These are phyloP conservation scores for Arthroderma sp. DNA, from an alignment of 2,329 filamentous ascomycete genomes.

Conservation along the genomic window DNA sequence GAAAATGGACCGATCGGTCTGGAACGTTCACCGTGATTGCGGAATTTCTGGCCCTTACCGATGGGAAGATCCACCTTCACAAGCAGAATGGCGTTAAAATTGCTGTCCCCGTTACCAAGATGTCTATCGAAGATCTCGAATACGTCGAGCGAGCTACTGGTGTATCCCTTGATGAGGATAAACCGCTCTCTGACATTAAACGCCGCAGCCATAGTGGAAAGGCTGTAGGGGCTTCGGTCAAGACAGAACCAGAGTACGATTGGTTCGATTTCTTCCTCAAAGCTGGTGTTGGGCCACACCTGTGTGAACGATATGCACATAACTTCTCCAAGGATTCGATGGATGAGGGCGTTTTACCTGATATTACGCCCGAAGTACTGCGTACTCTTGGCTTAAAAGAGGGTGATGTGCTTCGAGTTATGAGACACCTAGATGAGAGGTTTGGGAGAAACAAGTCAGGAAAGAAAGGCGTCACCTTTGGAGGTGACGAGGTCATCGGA, in stretches of 20 bases:
- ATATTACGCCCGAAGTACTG: slow-evolving; percentile 71
- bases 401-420: slow-evolving; percentile 91
- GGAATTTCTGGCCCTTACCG: slow-evolving; percentile 85
- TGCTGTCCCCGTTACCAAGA: slow-evolving; percentile 85
- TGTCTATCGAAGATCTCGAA: slow-evolving; percentile 89
- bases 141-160: slow-evolving; percentile 86
- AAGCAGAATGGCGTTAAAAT: slow-evolving; percentile 98
- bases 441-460: slow-evolving; percentile 54
- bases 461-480: slow-evolving; percentile 39
- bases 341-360: slow-evolving; percentile 83
- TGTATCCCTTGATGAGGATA: slow-evolving; percentile 78
- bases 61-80: slow-evolving; percentile 94
- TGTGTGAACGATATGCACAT: slow-evolving; percentile 87
- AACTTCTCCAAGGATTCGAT: slow-evolving; percentile 86
- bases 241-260: slow-evolving; percentile 58
- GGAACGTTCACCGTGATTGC: slow-evolving; percentile 96
- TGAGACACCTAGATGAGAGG: slow-evolving; percentile 73
- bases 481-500: slow-evolving; percentile 42
- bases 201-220: slow-evolving; percentile 27
- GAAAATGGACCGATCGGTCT: slow-evolving; percentile 88
- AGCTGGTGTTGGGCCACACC: slow-evolving; percentile 79
- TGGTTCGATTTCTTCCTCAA: slow-evolving; percentile 98
- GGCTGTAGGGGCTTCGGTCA: slow-evolving; percentile 26
- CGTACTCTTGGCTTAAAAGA: slow-evolving; percentile 87
- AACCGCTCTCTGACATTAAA: slow-evolving; percentile 74